phyloP scores from a whole-genome alignment of 2,329 filamentous ascomycete genomes.

The Penicillium sp. region DNA sequence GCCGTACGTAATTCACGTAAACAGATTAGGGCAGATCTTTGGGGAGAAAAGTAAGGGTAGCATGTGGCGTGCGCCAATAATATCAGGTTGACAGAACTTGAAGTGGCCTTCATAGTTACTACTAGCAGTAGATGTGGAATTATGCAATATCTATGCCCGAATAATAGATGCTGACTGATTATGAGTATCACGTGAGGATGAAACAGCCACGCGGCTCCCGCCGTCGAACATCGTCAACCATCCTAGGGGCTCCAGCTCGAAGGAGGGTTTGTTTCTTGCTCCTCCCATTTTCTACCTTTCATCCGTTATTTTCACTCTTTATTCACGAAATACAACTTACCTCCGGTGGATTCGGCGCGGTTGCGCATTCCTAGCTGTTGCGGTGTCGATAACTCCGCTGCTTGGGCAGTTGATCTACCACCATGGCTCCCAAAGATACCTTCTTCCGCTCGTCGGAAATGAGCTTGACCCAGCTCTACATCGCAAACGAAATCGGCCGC shows the following conservation, averaged over 20 bases:
- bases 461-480: constrained; percentile 99
- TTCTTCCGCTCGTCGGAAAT: constrained; percentile 99
- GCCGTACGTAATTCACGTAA: too few relatives aligned
- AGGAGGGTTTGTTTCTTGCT: constrained; percentile 15
- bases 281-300: constrained; percentile 8
- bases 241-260: constrained; percentile 6
- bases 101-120: too few relatives aligned
- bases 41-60: too few relatives aligned
- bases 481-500: constrained; percentile 97
- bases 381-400: constrained; percentile 30
- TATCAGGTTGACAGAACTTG: too few relatives aligned
- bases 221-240: constrained; percentile 7
- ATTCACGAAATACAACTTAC: not conserved
- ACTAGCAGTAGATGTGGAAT: too few relatives aligned
- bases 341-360: constrained; percentile 3
- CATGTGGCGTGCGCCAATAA: too few relatives aligned
- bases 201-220: constrained; percentile 28
- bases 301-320: constrained; percentile 20
- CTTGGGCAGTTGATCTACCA: constrained; percentile 32
- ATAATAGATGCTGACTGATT: not conserved
- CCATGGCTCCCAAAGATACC: constrained; percentile 77
- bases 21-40: too few relatives aligned
- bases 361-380: constrained; percentile 15
- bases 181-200: constrained; percentile 23
- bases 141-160: too few relatives aligned